Evolutionary conservation across 2,329 filamentous ascomycete genomes (phyloP).

Genomic region (Trichoderma guizhouense): DNA sequence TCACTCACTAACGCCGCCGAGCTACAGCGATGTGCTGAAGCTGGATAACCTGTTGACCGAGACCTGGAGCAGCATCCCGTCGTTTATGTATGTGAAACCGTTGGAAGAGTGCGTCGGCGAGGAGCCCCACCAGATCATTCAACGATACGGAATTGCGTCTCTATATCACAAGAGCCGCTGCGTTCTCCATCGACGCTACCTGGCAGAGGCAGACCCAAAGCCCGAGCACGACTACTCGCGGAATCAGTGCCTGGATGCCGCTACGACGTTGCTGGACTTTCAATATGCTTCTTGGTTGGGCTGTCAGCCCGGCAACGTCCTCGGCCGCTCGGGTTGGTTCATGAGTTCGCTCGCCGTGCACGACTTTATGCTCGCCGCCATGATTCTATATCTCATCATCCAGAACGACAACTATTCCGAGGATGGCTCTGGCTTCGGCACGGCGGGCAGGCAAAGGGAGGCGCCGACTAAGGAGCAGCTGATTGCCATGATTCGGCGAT

Average conservation of each 20-base stretch:
- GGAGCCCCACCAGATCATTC: constrained; percentile 44
- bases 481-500: constrained; percentile 39
- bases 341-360: constrained; percentile 55
- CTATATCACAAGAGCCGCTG: constrained; percentile 55
- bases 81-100: constrained; percentile 46
- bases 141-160: constrained; percentile 50
- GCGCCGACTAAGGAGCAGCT: constrained; percentile 39
- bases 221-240: constrained; percentile 52
- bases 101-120: constrained; percentile 50
- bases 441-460: constrained; percentile 33
- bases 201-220: constrained; percentile 41
- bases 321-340: constrained; percentile 55
- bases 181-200: constrained; percentile 53
- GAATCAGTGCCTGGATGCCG: constrained; percentile 48
- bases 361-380: constrained; percentile 60
- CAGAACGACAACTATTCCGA: constrained; percentile 43
- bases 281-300: constrained; percentile 48
- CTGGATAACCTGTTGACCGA: constrained; percentile 46
- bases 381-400: constrained; percentile 55
- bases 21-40: constrained; percentile 47
- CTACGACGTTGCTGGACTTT: constrained; percentile 45
- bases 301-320: constrained; percentile 50
- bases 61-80: constrained; percentile 44
- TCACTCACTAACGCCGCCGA: constrained; percentile 46
- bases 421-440: constrained; percentile 32